Evolutionary conservation across 306 rosid genomes (phyloP), one percentile per base, ranked within the genome.

Genomic region (Arachis stenosperma): DNA sequence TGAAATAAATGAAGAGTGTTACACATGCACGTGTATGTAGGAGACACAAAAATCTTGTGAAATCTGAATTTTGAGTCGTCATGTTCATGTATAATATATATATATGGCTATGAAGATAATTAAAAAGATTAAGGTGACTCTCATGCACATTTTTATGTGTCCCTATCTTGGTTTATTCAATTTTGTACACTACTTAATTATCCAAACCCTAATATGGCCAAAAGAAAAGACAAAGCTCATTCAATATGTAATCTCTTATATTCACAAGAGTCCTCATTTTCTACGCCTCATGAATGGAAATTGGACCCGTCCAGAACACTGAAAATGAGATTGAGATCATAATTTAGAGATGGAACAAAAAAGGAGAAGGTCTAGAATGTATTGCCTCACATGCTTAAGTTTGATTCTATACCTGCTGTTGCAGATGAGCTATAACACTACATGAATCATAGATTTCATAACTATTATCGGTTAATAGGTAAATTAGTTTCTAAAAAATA

Each of bases 21-120:
- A 36, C 6, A 36, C 6, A 42, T 54, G 79, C 79, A 74, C 79
- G 73, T 54, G 84, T 57, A 74, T 47, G 48, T 9, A 15, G 76
- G 80, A 55, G 84, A 80, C 80, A 74, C 62, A 61, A 61, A 80
- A 74, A 80, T 80, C 80, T 74, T 61, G 68, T 75, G 76, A 75
- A 69, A 80, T 80, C 84, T 75, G 50, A 74, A 69, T 10, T 10
- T 8, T 8, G 69, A 61, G 43, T 37, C 67, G 48, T 68, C 76
- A 9, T 60, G 22, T 65, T 33, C 37, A 33, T 33, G 37, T 33
- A 33, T 33, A 33, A 33, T 33, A 33, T 4, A 33, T 2, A 33
- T 41, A 51, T 42, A 15, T 48, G 57, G 9, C 33, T 57, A 15
- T 33, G 50, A 72, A 54, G 61, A 46, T 44, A 6, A 61, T 61